A percentile compares a stretch with the other conserved stretches of the same genome.
These are phyloP conservation scores for Fraxinus anomala DNA, from an alignment of 257 asterid species.

Conservation along the genomic window DNA sequence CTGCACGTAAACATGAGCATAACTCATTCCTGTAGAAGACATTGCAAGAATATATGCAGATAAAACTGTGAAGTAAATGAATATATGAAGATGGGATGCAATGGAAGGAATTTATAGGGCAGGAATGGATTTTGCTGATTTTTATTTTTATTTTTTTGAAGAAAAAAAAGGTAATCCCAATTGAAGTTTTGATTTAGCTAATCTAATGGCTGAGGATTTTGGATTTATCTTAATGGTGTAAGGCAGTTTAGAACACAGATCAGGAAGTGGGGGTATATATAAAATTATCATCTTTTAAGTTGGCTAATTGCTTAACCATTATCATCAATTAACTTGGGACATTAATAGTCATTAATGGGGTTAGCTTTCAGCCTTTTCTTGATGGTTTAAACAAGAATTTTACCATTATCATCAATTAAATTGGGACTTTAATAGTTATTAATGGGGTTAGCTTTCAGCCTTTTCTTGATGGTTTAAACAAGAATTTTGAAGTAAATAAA, in stretches of 20 bases:
- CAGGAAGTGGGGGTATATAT: slow-evolving; percentile 32
- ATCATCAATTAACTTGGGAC: slow-evolving; percentile 4
- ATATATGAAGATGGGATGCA: slow-evolving; percentile 4
- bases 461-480: no score
- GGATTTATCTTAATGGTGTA: slow-evolving; percentile 20
- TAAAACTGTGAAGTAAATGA: background rate
- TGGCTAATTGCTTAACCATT: slow-evolving; percentile 29
- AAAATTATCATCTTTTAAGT: slow-evolving; percentile 30
- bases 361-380: no score
- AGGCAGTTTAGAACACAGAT: slow-evolving; percentile 17
- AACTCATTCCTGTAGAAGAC: slow-evolving; percentile 56
- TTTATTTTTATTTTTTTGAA: no score
- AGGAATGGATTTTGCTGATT: background rate
- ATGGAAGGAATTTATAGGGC: slow-evolving; percentile 40
- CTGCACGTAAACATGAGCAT: slow-evolving; percentile 40
- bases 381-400: no score
- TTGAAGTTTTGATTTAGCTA: background rate
- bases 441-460: no score
- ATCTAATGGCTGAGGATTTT: slow-evolving; percentile 14
- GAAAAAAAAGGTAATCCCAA: background rate
- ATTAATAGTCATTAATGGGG: no score
- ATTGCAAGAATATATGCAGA: slow-evolving; percentile 17
- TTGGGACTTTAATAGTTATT: background rate
- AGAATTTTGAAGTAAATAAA: background rate
- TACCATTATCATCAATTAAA: slow-evolving; percentile 25